phyloP scores from a whole-genome alignment of 768 basidiomycete genomes.

The Kwoniella pini region DNA sequence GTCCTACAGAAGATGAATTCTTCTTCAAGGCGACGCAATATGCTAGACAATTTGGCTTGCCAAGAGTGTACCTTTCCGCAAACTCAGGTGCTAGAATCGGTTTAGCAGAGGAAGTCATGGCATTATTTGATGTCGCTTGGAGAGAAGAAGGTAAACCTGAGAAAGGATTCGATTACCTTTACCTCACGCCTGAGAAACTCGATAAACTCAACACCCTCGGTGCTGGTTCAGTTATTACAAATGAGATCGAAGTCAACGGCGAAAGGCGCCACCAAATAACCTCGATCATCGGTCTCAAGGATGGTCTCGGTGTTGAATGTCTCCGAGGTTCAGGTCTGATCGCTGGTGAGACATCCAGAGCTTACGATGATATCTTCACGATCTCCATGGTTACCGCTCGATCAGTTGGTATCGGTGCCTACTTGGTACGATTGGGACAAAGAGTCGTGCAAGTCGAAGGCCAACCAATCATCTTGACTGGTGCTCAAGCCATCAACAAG shows the following conservation, averaged over 20 bases:
- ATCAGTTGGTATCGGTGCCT: conserved; percentile 98
- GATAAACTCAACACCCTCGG: conserved; percentile 87
- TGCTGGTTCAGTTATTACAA: conserved; percentile 71
- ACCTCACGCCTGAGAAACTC: conserved; percentile 88
- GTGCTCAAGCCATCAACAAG: conserved; percentile 95
- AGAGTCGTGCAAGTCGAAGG: conserved; percentile 98
- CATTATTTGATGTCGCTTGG: conserved; percentile 90
- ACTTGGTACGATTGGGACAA: conserved; percentile 96
- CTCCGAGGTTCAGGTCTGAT: conserved; percentile 96
- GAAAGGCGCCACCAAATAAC: conserved; percentile 92
- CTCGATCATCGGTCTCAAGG: conserved; percentile 93
- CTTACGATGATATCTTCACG: conserved; percentile 99
- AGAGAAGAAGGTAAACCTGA: conserved; percentile 76
- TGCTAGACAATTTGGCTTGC: conserved; percentile 81
- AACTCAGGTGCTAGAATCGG: conserved; percentile 98
- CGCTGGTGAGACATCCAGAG: conserved; percentile 95
- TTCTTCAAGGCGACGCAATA: conserved; percentile 94
- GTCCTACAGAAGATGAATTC: conserved; percentile 91
- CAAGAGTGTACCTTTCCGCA: conserved; percentile 95
- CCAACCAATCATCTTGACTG: conserved; percentile 98
- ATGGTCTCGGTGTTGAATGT: conserved; percentile 95
- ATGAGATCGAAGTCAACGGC: conserved; percentile 80
- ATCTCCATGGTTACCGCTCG: conserved; percentile 98
- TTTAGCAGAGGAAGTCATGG: conserved; percentile 85
- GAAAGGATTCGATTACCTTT: conserved; percentile 94